A percentile compares a stretch with the other conserved stretches of the same genome.
Conservation (phyloP, 495 filamentous ascomycete genomes). For the Daldinia vernicosa region DNA sequence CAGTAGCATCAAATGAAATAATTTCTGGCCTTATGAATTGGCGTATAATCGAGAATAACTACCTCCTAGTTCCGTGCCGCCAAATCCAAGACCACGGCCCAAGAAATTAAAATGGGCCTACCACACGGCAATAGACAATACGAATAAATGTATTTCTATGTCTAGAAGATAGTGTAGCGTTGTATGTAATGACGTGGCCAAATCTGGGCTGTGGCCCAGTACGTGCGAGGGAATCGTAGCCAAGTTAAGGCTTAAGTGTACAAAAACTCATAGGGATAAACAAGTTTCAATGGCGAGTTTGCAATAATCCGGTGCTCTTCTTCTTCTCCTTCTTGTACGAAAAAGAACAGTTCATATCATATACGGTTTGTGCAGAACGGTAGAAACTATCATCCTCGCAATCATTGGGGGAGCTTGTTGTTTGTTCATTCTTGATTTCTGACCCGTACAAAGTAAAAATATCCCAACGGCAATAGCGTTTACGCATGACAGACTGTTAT, state of each 20-base stretch:
- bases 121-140: neutral
- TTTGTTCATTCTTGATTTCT: neutral
- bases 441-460: neutral
- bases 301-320: neutral
- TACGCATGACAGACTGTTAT: conserved; percentile 2
- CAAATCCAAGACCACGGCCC: neutral
- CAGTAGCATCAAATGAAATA: too few species aligned
- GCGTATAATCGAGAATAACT: neutral
- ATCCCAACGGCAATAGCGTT: conserved; percentile 12
- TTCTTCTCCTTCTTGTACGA: neutral
- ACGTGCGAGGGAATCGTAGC: neutral
- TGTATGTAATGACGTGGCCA: neutral
- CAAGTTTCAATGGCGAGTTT: neutral
- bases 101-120: neutral
- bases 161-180: neutral
- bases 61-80: neutral
- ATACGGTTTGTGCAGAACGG: neutral
- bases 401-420: neutral
- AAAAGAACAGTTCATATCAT: neutral
- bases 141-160: neutral
- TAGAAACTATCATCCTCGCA: neutral
- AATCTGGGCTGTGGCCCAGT: neutral
- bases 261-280: neutral
- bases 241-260: neutral
- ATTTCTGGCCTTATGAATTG: neutral